Evolutionary conservation across 2,329 filamentous ascomycete genomes (phyloP), one percentile per base, ranked within the genome.

Genomic region (Hymenoscyphus occultus): DNA sequence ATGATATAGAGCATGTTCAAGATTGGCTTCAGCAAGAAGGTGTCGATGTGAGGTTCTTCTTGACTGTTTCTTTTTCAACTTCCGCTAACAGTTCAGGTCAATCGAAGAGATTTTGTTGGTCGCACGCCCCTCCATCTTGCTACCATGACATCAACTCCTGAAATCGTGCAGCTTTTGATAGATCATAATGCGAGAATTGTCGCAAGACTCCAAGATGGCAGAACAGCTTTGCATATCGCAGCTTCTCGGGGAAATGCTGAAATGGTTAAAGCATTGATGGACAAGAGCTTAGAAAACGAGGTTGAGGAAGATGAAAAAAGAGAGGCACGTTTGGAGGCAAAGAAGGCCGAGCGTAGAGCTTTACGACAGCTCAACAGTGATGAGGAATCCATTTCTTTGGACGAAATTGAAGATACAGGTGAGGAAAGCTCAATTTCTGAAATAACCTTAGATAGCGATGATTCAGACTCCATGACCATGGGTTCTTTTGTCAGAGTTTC

Each of bases 211-310:
- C 90, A 90, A 0, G 92, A 95, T 75, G 92, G 92, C 3, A 85
- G 86, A 69, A 96, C 91, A 2, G 90, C 92, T 9, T 81, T 96
- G n/a, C 92, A 96, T 76, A 80, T 96, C 39, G 92, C 92, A 19
- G 90, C 91, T 19, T 83, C 86, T 56, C 83, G 89, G 28, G 92
- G 92, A 0, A 79, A 86, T 68, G 74, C 79, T 1, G 85, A 88
- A 19, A 93, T 95, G 68, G 82, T 95, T 69, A 87, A 83, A 67
- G 85, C 88, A 7, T 79, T 96, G 13, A 84, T 96, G 74, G 81
- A 86, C 40, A 92, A 88, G 78, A 95, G 91, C 72, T 84, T 86
- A 64, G 82, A 84, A 39, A 95, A 95, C 67, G 88, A 93, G 74
- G 87, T 88, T 65, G 82, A 84, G 61, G 86, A 90, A 64, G 83